A percentile compares a stretch with the other conserved stretches of the same genome.
phyloP scores from a whole-genome alignment of 306 rosid genomes.

The Prunus campanulata region DNA sequence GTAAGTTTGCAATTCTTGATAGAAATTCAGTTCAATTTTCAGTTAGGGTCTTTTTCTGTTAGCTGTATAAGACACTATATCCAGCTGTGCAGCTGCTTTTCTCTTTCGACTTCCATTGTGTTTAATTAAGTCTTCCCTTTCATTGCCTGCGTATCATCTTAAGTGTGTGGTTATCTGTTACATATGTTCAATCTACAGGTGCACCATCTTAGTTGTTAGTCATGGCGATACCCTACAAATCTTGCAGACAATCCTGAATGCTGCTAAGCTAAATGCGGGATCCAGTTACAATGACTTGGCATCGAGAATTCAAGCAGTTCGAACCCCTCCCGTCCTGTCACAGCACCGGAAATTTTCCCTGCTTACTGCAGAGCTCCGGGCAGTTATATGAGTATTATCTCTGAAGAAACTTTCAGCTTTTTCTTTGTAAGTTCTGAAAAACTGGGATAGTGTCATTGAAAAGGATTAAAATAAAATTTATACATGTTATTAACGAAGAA shows the following conservation, averaged over 20 bases:
- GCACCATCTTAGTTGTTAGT: conserved; percentile 74
- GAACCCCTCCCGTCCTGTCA: conserved; percentile 51
- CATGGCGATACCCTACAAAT: conserved; percentile 90
- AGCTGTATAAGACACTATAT: background rate
- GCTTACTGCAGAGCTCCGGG: conserved; percentile 75
- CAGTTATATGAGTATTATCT: conserved; percentile 26
- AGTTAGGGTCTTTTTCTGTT: background rate
- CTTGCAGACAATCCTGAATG: conserved; percentile 63
- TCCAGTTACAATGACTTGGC: conserved; percentile 27
- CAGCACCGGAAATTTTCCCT: conserved; percentile 67
- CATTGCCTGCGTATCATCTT: background rate
- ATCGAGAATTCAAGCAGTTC: conserved; percentile 50
- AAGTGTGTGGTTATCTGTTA: background rate
- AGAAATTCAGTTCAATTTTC: background rate
- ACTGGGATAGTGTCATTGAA: background rate
- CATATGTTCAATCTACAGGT: conserved; percentile 35
- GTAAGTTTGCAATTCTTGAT: background rate
- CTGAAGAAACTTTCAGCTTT: background rate
- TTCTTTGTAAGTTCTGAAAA: background rate
- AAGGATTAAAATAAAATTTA: background rate
- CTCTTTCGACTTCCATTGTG: background rate
- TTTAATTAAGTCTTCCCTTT: conserved; percentile 1
- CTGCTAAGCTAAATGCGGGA: conserved; percentile 36
- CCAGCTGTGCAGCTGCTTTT: background rate
- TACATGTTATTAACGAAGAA: background rate